Conservation (phyloP, 2,329 filamentous ascomycete genomes). For the Penicillium sp. region DNA sequence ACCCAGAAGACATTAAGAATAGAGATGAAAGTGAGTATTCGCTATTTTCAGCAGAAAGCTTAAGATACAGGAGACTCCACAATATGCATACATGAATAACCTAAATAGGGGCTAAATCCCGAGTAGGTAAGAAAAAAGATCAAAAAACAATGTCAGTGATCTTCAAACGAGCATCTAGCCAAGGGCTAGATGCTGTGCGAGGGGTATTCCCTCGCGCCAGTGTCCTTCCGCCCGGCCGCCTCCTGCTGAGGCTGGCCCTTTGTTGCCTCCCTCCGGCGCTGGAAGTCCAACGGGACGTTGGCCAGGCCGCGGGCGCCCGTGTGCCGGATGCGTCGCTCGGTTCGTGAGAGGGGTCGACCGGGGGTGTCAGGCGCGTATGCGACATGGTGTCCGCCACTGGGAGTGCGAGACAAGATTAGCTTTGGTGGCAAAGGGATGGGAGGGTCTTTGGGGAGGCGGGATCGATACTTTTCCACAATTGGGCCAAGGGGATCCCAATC, state of each 20-base stretch:
- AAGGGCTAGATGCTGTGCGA: not conserved
- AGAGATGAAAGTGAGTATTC: not conserved
- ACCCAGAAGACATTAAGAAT: not conserved
- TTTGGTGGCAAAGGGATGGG: not conserved
- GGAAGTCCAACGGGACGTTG: slow-evolving; percentile 41
- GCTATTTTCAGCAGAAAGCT: not conserved
- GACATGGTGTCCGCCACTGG: slow-evolving; percentile 40
- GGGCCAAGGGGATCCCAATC: slow-evolving; percentile 1
- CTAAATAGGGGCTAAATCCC: not conserved
- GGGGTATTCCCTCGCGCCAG: not conserved
- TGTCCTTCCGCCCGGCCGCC: not conserved
- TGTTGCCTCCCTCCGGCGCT: slow-evolving; percentile 16
- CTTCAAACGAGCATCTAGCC: not conserved
- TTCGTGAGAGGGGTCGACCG: slow-evolving; percentile 44
- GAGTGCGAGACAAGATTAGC: not conserved
- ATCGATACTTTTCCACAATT: slow-evolving; percentile 2
- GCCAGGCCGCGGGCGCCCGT: slow-evolving; percentile 48
- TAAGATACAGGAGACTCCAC: not conserved
- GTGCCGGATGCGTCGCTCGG: slow-evolving; percentile 45
- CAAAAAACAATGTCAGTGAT: not conserved
- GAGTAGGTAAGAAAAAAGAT: not conserved
- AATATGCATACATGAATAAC: not conserved
- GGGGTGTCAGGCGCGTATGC: slow-evolving; percentile 42
- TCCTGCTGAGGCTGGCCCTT: not conserved
- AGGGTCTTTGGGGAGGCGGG: not conserved